These are phyloP conservation scores for Sphenostylis stenocarpa DNA, from an alignment of 306 rosid species.

Conservation along the genomic window DNA sequence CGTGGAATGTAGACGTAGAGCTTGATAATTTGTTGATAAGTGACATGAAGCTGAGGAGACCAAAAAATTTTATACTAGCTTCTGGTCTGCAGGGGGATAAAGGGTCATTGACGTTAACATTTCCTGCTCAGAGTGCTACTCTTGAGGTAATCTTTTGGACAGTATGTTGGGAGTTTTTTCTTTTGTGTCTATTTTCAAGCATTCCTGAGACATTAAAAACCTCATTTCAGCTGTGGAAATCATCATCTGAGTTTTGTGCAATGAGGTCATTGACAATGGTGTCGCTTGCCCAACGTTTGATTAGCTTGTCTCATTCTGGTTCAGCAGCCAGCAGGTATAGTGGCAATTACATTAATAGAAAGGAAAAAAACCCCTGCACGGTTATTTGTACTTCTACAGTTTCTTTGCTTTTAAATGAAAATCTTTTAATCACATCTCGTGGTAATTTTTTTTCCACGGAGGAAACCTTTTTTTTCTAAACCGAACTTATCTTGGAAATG, in stretches of 20 bases:
- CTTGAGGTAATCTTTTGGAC: slow-evolving; percentile 68
- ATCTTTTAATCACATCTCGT: background rate
- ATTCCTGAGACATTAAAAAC: slow-evolving; percentile 52
- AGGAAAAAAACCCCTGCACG: background rate
- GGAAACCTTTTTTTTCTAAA: background rate
- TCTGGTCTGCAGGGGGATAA: slow-evolving; percentile 93
- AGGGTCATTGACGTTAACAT: slow-evolving; percentile 87
- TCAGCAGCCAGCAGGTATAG: slow-evolving; percentile 91
- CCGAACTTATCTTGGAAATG: slow-evolving; percentile 11
- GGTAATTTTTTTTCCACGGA: slow-evolving; percentile 13
- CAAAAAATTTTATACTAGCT: slow-evolving; percentile 69
- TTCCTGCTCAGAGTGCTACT: slow-evolving; percentile 72
- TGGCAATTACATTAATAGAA: slow-evolving; percentile 16
- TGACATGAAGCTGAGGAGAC: slow-evolving; percentile 84
- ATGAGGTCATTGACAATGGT: slow-evolving; percentile 89
- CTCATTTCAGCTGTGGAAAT: slow-evolving; percentile 94
- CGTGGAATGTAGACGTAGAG: slow-evolving; percentile 73
- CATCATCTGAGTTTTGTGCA: slow-evolving; percentile 89
- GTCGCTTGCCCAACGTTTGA: slow-evolving; percentile 93
- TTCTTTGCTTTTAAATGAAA: slow-evolving; percentile 19
- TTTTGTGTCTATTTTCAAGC: slow-evolving; percentile 36
- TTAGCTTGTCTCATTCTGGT: slow-evolving; percentile 78
- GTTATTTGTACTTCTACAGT: slow-evolving; percentile 14
- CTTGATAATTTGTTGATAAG: slow-evolving; percentile 80
- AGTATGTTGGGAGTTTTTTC: slow-evolving; percentile 42